Evolutionary conservation across 371 early-diverging fungal genomes (phyloP).

Genomic region (Actinomortierella wolfii): DNA sequence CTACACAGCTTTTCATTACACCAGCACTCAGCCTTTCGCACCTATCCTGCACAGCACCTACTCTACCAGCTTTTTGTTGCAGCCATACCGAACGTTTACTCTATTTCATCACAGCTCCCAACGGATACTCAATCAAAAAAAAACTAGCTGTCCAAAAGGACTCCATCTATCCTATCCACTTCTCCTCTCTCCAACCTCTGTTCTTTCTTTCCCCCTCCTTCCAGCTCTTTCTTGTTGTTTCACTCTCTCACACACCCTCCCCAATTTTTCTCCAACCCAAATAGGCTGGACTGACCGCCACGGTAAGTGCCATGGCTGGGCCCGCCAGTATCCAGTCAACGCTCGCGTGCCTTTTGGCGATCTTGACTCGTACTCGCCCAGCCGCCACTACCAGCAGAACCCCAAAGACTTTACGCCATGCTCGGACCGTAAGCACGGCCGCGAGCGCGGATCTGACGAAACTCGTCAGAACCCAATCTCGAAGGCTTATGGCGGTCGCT

Average conservation of each 20-base stretch:
- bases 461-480: slow-evolving; percentile 21
- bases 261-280: too few relatives aligned
- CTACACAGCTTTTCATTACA: too few relatives aligned
- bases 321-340: slow-evolving; percentile 20
- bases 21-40: too few relatives aligned
- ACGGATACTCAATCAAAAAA: too few relatives aligned
- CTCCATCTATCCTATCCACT: too few relatives aligned
- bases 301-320: slow-evolving; percentile 35
- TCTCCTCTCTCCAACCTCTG: background rate
- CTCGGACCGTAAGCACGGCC: slow-evolving; percentile 13
- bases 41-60: too few relatives aligned
- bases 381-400: slow-evolving; percentile 26
- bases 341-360: slow-evolving; percentile 5
- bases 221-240: background rate
- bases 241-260: too few relatives aligned
- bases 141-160: too few relatives aligned
- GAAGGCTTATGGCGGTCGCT: slow-evolving; percentile 20
- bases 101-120: background rate
- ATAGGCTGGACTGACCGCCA: slow-evolving; percentile 14
- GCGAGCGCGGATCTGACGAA: slow-evolving; percentile 17
- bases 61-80: too few relatives aligned
- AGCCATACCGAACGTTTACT: slow-evolving; percentile 1
- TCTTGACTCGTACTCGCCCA: slow-evolving; percentile 17
- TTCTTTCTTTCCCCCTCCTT: background rate
- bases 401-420: slow-evolving; percentile 13